Base-by-base conservation (phyloP, 2,329 filamentous ascomycete species). In the Fusarium brachygibbosum region DNA sequence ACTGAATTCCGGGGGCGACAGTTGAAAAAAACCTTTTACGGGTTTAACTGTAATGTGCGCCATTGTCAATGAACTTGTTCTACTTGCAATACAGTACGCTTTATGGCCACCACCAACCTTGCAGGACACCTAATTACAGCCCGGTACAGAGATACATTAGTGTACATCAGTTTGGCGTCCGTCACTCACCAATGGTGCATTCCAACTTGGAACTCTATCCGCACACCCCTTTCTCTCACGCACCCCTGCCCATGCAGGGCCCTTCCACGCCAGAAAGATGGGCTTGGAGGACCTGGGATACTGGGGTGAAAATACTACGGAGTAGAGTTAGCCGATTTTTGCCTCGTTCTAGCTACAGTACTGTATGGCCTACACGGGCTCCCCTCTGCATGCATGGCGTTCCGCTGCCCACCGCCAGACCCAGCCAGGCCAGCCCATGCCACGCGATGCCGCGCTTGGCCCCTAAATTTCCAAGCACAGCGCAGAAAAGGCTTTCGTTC, bases 361-460 rank as follows among this genome's bases (percentile, higher is more conserved):
- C 46, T 50, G 46, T 48, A 49, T 28, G 48, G 48, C 34, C 48
- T 51, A 51, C 48, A 40, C 31, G 40, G 46, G 62, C 62, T 44
- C 23, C 46, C 40, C 55, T 40, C 53, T 40, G 48, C 48, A 48
- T 57, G 55, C 50, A 55, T 44, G 54, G 41, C 48, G 48, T 51
- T 51, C 48, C 48, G 35, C n/a, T n/a, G 28, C 62, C 62, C 62
- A 63, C 58, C 61, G 56, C 68, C 55, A 68, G 59, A 71, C 69
- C 65, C 63, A 71, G 62, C 68, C 68, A 69, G 70, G 70, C 42
- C 42, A 45, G 28, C 56, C 63, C 68, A 72, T 64, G 49, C 60
- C 49, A 63, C 69, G 66, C 68, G 61, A 45, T 65, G 53, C 66
- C 70, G 68, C 66, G 68, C 68, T 71, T 67, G 69, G 68, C 62